Evolutionary conservation across 257 asterid genomes (phyloP).

Genomic region (Pogostemon cablin): DNA sequence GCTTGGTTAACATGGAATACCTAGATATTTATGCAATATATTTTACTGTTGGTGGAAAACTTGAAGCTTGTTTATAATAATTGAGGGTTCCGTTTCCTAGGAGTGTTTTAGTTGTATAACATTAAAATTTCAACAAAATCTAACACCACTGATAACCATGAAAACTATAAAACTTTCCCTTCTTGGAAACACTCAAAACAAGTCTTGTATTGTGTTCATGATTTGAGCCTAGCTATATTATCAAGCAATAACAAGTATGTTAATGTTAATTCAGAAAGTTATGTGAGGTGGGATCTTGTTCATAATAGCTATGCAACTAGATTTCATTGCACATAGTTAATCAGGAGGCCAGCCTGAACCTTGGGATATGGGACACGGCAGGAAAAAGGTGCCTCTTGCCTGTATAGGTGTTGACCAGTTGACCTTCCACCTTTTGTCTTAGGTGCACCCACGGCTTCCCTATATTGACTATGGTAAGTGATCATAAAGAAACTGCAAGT

Average conservation of each 20-base stretch:
- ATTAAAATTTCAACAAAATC: background rate
- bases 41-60: background rate
- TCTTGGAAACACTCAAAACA: background rate
- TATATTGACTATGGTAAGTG: too few species aligned
- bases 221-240: background rate
- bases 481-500: too few species aligned
- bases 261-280: background rate
- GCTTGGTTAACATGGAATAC: background rate
- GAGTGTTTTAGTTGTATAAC: background rate
- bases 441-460: too few species aligned
- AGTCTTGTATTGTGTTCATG: background rate
- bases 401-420: too few species aligned
- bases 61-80: background rate
- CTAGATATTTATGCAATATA: background rate
- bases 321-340: too few species aligned
- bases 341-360: too few species aligned
- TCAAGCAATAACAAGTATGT: background rate
- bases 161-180: background rate
- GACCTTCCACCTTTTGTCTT: too few species aligned
- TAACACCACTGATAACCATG: background rate
- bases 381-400: too few species aligned
- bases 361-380: too few species aligned
- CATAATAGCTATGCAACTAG: background rate
- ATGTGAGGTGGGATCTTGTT: background rate
- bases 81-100: background rate